Evolutionary conservation across 2,329 filamentous ascomycete species (phyloP), one percentile per base, ranked within the genome.

Genomic region (Myriosclerotinia scirpicola): DNA sequence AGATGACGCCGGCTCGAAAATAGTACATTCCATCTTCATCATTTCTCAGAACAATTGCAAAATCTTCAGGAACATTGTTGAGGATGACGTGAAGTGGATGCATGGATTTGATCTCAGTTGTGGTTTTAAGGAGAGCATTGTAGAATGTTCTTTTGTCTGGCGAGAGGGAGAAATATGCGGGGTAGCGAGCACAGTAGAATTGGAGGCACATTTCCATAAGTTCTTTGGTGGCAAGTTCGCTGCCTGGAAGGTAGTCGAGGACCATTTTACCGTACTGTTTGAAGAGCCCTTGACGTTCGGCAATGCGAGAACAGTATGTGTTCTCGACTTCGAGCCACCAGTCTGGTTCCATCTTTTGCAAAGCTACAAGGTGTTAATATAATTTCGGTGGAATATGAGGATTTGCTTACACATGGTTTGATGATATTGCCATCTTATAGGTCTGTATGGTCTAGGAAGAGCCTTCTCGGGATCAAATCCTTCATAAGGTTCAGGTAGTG

Each of bases 311-410:
- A 55, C 78, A 79, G 75, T 96, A 96, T 3, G 85, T 90, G 60
- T 81, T 88, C 71, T 95, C 91, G 2, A 96, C 82, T 78, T 96
- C 92, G n/a, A 96, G 81, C 92, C 92, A 96, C 85, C 89, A 96
- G 75, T 96, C 88, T 0, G 87, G 80, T 69, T 96, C 90, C 77
- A 95, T 80, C 72, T 92, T 96, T 54, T 85, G 88, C 11, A 94
- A 80, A 2, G 91, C 91, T 95, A 68, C 3, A 3, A 44, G 5
- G 20, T n/a, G 5, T 53, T 17, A 42, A 26, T 14, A 26, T 12
- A 36, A 48, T 55, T 65, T 36, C 42, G 38, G 17, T 14, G 3
- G 2, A 40, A 12, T 7, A 6, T 0, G 3, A 44, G 12, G 46
- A 15, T 34, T 36, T 17, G 82, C 88, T 72, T 84, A 94, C 91